Evolutionary conservation across 257 asterid genomes (phyloP).

Genomic region (Linderniella brevidens): DNA sequence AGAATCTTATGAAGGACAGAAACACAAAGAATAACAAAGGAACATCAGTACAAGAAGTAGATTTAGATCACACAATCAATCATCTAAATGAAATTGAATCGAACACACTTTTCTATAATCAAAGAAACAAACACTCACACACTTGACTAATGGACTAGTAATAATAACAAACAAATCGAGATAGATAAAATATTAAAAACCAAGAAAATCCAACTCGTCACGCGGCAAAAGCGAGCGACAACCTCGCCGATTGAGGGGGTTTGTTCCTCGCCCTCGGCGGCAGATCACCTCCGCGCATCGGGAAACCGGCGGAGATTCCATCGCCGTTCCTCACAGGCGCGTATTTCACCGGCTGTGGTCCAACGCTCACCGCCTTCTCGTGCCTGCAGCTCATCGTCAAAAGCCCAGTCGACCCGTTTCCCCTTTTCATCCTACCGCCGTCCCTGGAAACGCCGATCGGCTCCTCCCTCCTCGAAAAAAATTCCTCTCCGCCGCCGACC

Average conservation of each 20-base stretch:
- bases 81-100: too few relatives aligned
- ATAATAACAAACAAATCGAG: too few relatives aligned
- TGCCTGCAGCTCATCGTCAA: conserved; percentile 65
- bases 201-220: conserved; percentile 16
- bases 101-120: too few relatives aligned
- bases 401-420: conserved; percentile 19
- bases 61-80: too few relatives aligned
- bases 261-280: conserved; percentile 33
- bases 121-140: too few relatives aligned
- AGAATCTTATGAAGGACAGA: too few relatives aligned
- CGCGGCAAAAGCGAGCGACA: conserved; percentile 73
- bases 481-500: conserved; percentile 15
- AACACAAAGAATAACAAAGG: too few relatives aligned
- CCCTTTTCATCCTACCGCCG: conserved; percentile 16
- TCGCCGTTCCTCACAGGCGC: conserved; percentile 7
- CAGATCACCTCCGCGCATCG: conserved; percentile 50
- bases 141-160: too few relatives aligned
- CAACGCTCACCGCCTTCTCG: conserved; percentile 74
- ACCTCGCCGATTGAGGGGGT: conserved; percentile 47
- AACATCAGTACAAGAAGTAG: too few relatives aligned
- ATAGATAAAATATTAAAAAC: too few relatives aligned
- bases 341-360: conserved; percentile 50
- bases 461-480: conserved; percentile 14
- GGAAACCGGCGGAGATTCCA: conserved; percentile 17
- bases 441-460: too few relatives aligned